A percentile compares a stretch with the other conserved stretches of the same genome.
Evolutionary conservation across 768 basidiomycete species (phyloP).

Genomic region (Melanogaster broomeanus): DNA sequence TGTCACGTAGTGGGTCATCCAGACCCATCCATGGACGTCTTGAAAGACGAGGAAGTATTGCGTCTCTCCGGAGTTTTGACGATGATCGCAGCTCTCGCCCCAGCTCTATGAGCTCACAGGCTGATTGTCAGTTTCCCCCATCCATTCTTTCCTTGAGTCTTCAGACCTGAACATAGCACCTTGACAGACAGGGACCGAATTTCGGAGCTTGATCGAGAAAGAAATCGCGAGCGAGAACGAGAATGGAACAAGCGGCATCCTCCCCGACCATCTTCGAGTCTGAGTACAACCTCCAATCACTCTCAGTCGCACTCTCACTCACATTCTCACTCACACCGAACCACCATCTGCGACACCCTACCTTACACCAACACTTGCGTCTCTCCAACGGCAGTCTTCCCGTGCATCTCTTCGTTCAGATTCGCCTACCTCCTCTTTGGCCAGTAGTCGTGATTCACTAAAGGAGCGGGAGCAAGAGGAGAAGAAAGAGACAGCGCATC

Average conservation of each 20-base stretch:
- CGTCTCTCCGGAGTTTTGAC: slow-evolving; percentile 45
- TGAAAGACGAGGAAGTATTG: slow-evolving; percentile 37
- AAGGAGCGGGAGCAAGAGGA: slow-evolving; percentile 33
- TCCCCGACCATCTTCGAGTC: slow-evolving; percentile 46
- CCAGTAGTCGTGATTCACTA: slow-evolving; percentile 35
- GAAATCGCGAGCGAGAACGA: slow-evolving; percentile 49
- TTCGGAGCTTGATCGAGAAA: slow-evolving; percentile 44
- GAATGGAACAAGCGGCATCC: slow-evolving; percentile 54
- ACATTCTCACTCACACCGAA: slow-evolving; percentile 38
- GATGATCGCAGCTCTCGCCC: slow-evolving; percentile 42
- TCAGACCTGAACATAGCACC: not conserved
- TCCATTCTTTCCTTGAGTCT: not conserved
- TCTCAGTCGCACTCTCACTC: slow-evolving; percentile 37
- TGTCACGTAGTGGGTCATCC: slow-evolving; percentile 9
- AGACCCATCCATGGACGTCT: slow-evolving; percentile 7
- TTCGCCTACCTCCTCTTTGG: slow-evolving; percentile 44
- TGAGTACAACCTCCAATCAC: slow-evolving; percentile 37
- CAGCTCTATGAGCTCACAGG: slow-evolving; percentile 49
- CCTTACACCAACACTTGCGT: slow-evolving; percentile 31
- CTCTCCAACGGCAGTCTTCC: slow-evolving; percentile 36
- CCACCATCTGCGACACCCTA: slow-evolving; percentile 42
- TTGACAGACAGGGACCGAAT: slow-evolving; percentile 47
- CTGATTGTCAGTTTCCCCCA: slow-evolving; percentile 46
- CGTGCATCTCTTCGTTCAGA: slow-evolving; percentile 36
- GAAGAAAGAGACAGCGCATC: slow-evolving; percentile 41